Percentiles rank a stretch among this genome's conserved stretches.
phyloP scores from a whole-genome alignment of 164 flowering plant genomes.

The Houttuynia cordata region DNA sequence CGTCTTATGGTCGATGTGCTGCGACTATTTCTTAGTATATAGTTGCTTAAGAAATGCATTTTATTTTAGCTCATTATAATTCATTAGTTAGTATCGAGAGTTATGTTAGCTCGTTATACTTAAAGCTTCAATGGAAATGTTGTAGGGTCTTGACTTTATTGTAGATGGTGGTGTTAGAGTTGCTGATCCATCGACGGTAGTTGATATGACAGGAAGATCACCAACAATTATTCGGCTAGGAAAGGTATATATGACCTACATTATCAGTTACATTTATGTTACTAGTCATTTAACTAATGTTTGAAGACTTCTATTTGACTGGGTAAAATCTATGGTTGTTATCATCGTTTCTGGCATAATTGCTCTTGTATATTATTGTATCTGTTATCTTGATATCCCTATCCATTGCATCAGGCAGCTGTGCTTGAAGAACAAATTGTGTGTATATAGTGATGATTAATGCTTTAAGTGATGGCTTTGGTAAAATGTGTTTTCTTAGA shows the following conservation, averaged over 20 bases:
- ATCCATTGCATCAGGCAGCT: too few relatives aligned
- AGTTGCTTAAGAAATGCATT: too few relatives aligned
- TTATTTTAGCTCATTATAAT: too few relatives aligned
- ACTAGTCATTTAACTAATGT: background rate
- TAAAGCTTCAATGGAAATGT: background rate
- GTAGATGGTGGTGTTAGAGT: slow-evolving; percentile 84
- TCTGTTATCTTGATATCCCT: too few relatives aligned
- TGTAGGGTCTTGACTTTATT: slow-evolving; percentile 89
- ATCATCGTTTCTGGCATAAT: too few relatives aligned
- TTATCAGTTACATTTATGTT: background rate
- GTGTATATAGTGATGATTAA: too few relatives aligned
- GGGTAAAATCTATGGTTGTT: background rate
- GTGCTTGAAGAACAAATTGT: background rate
- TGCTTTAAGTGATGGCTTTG: background rate
- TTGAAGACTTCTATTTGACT: background rate
- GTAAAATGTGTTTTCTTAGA: too few relatives aligned
- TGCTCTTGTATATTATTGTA: too few relatives aligned
- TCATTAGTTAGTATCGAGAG: too few relatives aligned
- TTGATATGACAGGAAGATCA: slow-evolving; percentile 61
- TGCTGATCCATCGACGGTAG: slow-evolving; percentile 88
- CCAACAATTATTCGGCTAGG: slow-evolving; percentile 72
- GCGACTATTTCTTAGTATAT: too few relatives aligned
- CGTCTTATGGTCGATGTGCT: too few relatives aligned
- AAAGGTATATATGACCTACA: slow-evolving; percentile 33
- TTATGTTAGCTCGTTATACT: too few relatives aligned